Base-by-base conservation (phyloP, 192 early-diverging fungal genomes). In the Polychytrium aggregatum region DNA sequence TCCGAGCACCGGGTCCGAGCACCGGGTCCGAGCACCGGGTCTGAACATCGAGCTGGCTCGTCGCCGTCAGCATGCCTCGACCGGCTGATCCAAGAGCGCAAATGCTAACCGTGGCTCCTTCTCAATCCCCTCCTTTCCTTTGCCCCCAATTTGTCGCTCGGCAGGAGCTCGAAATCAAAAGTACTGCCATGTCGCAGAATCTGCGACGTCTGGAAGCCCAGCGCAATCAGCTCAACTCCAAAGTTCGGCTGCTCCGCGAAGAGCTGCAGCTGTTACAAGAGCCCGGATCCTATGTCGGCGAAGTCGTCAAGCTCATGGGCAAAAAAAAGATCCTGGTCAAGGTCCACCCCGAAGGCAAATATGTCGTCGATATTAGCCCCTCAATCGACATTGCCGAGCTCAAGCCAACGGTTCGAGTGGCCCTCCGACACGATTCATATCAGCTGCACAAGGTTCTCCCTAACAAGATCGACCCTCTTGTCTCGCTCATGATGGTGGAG, bases 401-500 rank as follows among this genome's bases (percentile, higher is more conserved):
- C 29, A 95, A 86, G 29, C 84, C 92, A 21, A 91, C 90, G 27
- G 76, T 88, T 42, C 85, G 95, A 39, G 88, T 98, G 34, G 92
- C 92, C 16, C 74, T 98, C 38, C 85, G 88, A 41, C 68, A 72
- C 50, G 95, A 98, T 62, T 83, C 87, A 22, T 92, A 92, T 57
- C 81, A 85, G 63, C 79, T 98, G 39, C 82, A 91, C 74, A 92
- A 92, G 71, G 81, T 98, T 22, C 60, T 98, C 37, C 92, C 93
- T 36, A 97, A 94, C 71, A 92, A 97, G 57, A 82, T 98, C 43
- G 96, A 98, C 62, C 96, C 96, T n/a, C 78, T 98, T 35, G 96
- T 98, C 18, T 88, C 84, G n/a, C 78, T 98, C 44, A 98, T 98
- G 96, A 98, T 97, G 96, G 92, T 98, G 13, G 96, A 98, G 62